Conservation (phyloP, 2,329 filamentous ascomycete genomes). For the Aspergillus chevalieri region DNA sequence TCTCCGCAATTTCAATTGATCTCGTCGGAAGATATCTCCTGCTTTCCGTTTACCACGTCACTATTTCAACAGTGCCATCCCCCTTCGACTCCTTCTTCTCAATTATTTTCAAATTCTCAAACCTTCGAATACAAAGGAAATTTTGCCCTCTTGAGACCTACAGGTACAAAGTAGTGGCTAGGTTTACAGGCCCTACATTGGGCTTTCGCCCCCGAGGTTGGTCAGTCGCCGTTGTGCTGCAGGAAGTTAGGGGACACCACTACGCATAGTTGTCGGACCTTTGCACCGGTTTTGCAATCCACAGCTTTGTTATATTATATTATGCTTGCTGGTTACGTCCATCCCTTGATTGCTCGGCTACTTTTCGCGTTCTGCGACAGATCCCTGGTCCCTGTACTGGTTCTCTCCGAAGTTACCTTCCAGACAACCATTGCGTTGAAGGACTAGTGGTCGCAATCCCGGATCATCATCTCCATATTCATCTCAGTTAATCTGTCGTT, state of each 20-base stretch:
- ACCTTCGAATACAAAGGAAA: not conserved
- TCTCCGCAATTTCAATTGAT: not conserved
- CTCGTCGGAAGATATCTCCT: not conserved
- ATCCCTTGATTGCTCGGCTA: too few species aligned
- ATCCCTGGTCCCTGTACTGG: not conserved
- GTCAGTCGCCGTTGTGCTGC: not conserved
- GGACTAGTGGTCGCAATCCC: too few species aligned
- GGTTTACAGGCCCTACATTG: too few species aligned
- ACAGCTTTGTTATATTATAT: not conserved
- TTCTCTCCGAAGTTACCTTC: not conserved
- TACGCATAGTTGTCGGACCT: not conserved
- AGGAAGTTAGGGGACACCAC: not conserved
- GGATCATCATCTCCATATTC: too few species aligned
- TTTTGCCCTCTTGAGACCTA: not conserved
- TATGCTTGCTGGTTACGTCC: not conserved
- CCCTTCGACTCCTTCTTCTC: too few species aligned
- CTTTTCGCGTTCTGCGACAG: not conserved
- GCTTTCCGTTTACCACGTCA: not conserved
- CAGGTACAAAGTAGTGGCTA: too few species aligned
- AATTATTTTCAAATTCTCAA: too few species aligned
- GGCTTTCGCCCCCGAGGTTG: too few species aligned
- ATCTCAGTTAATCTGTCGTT: not conserved
- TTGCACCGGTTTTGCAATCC: not conserved
- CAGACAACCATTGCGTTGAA: too few species aligned
- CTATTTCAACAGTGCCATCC: not conserved